These are phyloP conservation scores for Parachlorella kessleri DNA, from an alignment of 139 green algal species.

Conservation along the genomic window DNA sequence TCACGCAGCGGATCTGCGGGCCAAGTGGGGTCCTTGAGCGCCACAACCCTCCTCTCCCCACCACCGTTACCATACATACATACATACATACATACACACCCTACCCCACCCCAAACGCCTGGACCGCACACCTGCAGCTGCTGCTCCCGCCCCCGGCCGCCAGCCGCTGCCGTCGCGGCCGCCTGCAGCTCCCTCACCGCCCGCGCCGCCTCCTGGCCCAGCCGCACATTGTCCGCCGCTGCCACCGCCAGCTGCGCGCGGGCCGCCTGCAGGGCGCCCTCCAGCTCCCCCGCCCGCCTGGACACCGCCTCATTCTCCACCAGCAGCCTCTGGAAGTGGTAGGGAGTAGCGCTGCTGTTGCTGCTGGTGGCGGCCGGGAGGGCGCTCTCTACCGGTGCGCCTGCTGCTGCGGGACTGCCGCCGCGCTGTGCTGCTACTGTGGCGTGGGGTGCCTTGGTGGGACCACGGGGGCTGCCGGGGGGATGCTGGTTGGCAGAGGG, in stretches of 20 bases:
- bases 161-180: background rate
- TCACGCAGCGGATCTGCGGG: background rate
- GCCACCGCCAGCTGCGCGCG: slow-evolving; percentile 17
- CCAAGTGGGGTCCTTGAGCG: background rate
- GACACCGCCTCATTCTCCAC: slow-evolving; percentile 15
- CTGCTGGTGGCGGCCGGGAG: background rate
- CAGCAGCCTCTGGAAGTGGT: background rate
- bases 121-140: slow-evolving; percentile 14
- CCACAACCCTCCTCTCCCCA: no score
- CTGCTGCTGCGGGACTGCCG: background rate
- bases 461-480: background rate
- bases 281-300: slow-evolving; percentile 2
- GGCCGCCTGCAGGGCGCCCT: background rate
- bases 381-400: background rate
- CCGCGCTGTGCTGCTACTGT: background rate
- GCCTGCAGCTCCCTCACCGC: slow-evolving; percentile 25
- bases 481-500: background rate
- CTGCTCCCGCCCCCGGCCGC: background rate
- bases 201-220: background rate
- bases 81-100: no score
- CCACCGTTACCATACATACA: no score
- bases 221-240: slow-evolving; percentile 12
- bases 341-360: background rate
- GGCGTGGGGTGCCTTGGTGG: background rate
- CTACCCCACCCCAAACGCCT: no score